These are phyloP conservation scores for Pezicula carpinea DNA, from an alignment of 2,329 filamentous ascomycete species.

Conservation along the genomic window DNA sequence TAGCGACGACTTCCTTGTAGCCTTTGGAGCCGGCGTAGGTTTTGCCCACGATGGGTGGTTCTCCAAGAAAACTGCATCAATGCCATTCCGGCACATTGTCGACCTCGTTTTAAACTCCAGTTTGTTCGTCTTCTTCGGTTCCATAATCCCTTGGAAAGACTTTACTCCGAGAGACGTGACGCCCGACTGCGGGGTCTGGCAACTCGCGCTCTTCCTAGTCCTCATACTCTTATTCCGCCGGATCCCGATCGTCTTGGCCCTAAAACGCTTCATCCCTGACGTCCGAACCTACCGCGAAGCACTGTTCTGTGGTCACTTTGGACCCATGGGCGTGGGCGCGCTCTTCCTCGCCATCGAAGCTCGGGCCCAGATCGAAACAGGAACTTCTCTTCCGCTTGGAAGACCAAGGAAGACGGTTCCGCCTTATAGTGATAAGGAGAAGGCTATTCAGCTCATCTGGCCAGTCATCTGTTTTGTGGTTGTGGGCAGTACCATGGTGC, in stretches of 20 bases:
- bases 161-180: slow-evolving; percentile 37
- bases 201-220: slow-evolving; percentile 39
- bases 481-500: slow-evolving; percentile 47
- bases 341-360: slow-evolving; percentile 53
- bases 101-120: slow-evolving; percentile 50
- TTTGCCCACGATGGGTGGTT: slow-evolving; percentile 52
- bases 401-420: slow-evolving; percentile 35
- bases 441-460: slow-evolving; percentile 43
- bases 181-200: slow-evolving; percentile 32
- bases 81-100: slow-evolving; percentile 43
- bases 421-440: slow-evolving; percentile 27
- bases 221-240: slow-evolving; percentile 48
- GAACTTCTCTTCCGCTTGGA: slow-evolving; percentile 37
- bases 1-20: slow-evolving; percentile 51
- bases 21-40: slow-evolving; percentile 49
- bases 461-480: slow-evolving; percentile 51
- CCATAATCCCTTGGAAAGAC: slow-evolving; percentile 45
- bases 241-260: slow-evolving; percentile 43
- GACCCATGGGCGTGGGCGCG: slow-evolving; percentile 52
- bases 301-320: slow-evolving; percentile 51
- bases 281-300: slow-evolving; percentile 46
- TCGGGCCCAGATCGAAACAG: slow-evolving; percentile 45
- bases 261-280: slow-evolving; percentile 43
- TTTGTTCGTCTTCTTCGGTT: slow-evolving; percentile 52
- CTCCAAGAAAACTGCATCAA: slow-evolving; percentile 38